phyloP scores from a whole-genome alignment of 2,329 filamentous ascomycete genomes.

The Aspergillus costaricaensis region DNA sequence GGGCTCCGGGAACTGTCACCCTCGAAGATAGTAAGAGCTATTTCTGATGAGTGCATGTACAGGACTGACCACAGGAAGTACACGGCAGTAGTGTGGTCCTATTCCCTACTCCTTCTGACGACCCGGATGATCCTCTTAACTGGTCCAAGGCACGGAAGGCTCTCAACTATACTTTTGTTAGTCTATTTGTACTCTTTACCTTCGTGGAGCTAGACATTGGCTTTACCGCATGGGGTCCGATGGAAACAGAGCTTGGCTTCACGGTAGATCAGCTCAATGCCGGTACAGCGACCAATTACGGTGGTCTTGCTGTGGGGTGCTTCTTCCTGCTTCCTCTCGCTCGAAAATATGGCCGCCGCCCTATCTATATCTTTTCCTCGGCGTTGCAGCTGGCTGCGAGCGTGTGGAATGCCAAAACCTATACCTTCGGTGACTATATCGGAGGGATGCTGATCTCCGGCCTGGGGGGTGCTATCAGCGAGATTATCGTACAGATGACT shows the following conservation, averaged over 20 bases:
- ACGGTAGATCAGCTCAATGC: conserved; percentile 47
- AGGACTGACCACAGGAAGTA: background rate
- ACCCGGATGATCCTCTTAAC: conserved; percentile 32
- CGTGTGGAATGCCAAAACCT: conserved; percentile 50
- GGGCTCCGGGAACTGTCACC: background rate
- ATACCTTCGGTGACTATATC: conserved; percentile 48
- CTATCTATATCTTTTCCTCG: conserved; percentile 49
- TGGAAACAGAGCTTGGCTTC: conserved; percentile 48
- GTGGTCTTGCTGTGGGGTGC: conserved; percentile 44
- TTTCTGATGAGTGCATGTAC: background rate
- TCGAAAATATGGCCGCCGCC: conserved; percentile 50
- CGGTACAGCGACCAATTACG: conserved; percentile 49
- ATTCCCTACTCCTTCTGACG: conserved; percentile 24
- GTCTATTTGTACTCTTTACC: conserved; percentile 30
- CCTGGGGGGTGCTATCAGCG: conserved; percentile 47
- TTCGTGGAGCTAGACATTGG: conserved; percentile 41
- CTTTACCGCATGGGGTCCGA: conserved; percentile 43
- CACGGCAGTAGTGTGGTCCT: background rate
- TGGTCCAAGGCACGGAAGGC: conserved; percentile 27
- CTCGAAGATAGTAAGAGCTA: background rate
- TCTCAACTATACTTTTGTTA: conserved; percentile 29
- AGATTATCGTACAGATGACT: conserved; percentile 51
- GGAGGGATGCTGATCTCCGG: conserved; percentile 48
- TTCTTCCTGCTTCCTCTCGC: conserved; percentile 50
- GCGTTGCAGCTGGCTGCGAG: conserved; percentile 38